Base-by-base conservation (phyloP, 805 yeast species). In the Barnettozyma wickerhamii region DNA sequence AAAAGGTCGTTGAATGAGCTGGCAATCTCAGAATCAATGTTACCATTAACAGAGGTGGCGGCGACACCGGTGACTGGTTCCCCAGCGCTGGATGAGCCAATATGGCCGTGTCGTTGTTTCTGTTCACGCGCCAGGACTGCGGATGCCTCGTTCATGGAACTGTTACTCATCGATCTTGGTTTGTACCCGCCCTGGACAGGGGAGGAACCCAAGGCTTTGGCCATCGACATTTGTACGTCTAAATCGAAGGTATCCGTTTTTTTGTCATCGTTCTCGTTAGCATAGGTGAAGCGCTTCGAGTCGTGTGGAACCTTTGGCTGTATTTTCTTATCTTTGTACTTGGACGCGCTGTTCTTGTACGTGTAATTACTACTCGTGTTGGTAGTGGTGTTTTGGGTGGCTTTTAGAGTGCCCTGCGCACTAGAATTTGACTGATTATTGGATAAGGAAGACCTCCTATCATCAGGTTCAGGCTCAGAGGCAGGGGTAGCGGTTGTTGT, bases 401-500 rank as follows among this genome's bases (percentile, higher is more conserved):
- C 9, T 23, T 23, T 23, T 23, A 23, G 38, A 28, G 42, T 27
- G 41, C 41, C 14, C 32, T 26, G 31, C 19, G 38, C 39, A 36
- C 40, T 33, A 40, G 37, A 43, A 13, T 32, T 36, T 14, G 36
- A 42, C 30, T 47, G 48, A 33, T 40, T 55, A 31, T 47, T 52
- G 34, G 46, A 44, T 47, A 47, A 65, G 65, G 67, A 64, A 50
- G 44, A 55, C 67, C 63, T 65, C 69, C 72, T 69, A 68, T 69
- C 74, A 66, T 68, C 72, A 12, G 74, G 73, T 47, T 69, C 73
- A 19, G 71, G 68, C 51, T 68, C 72, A 43, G 61, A 61, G 39
- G 40, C 37, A 30, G 59, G 52, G 41, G 58, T 60, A 31, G 60
- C 59, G 30, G 55, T 42, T 21, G 56, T 28, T 15, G 50, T 30